Conservation (phyloP, 768 basidiomycete genomes). For the Phaeotremella fagi region DNA sequence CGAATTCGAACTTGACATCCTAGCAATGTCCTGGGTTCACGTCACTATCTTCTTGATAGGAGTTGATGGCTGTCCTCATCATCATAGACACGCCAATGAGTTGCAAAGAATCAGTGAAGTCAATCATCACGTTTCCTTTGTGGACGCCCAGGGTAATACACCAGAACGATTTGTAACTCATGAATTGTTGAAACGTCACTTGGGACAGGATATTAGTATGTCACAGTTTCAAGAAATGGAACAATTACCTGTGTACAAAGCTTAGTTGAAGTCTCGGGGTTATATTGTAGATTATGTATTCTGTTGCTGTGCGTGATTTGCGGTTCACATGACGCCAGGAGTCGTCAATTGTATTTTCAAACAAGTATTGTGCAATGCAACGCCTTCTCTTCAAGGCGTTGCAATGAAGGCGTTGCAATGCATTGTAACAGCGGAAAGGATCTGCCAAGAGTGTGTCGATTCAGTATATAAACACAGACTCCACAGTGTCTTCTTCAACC, state of each 20-base stretch:
- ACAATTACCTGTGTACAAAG: neutral
- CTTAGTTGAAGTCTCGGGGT: too few species aligned
- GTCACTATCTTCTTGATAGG: slow-evolving; percentile 28
- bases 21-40: slow-evolving; percentile 20
- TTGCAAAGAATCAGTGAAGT: slow-evolving; percentile 22
- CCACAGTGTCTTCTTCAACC: too few species aligned
- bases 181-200: slow-evolving; percentile 12
- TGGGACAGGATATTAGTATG: slow-evolving; percentile 10
- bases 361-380: too few species aligned
- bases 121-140: slow-evolving; percentile 18
- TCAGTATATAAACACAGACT: too few species aligned
- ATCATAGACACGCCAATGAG: slow-evolving; percentile 27
- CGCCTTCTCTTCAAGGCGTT: too few species aligned
- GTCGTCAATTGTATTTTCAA: too few species aligned
- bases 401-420: too few species aligned
- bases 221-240: slow-evolving; percentile 8
- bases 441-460: too few species aligned
- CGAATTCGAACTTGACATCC: slow-evolving; percentile 27
- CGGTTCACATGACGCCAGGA: too few species aligned
- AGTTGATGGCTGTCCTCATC: slow-evolving; percentile 24
- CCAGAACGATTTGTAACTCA: slow-evolving; percentile 16
- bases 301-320: too few species aligned
- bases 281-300: too few species aligned
- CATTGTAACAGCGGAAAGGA: too few species aligned
- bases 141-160: slow-evolving; percentile 18